Evolutionary conservation across 78 protist genomes (phyloP).

Genomic region (Dictyostelium brefeldianum): DNA sequence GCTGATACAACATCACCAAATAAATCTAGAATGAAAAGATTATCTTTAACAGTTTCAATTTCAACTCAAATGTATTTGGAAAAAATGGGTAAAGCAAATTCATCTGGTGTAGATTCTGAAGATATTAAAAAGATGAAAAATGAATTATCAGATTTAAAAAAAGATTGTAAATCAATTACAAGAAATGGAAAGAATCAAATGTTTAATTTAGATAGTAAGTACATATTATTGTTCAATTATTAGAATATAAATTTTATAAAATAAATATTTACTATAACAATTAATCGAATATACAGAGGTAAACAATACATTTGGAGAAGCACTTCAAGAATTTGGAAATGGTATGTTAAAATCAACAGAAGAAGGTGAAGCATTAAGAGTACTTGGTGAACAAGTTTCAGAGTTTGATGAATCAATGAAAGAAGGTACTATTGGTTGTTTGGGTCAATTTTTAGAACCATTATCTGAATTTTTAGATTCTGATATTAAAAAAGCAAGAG

Average conservation of each 20-base stretch:
- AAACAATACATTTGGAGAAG: constrained; percentile 48
- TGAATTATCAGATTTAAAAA: constrained; percentile 8
- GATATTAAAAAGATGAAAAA: constrained; percentile 52
- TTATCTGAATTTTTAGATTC: constrained; percentile 18
- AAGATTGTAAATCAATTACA: constrained; percentile 33
- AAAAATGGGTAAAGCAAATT: constrained; percentile 17
- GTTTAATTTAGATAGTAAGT: constrained; percentile 40
- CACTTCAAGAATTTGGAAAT: constrained; percentile 38
- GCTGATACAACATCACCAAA: constrained; percentile 7
- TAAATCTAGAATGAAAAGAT: constrained; percentile 66
- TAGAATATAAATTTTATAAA: no score
- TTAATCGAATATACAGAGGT: no score
- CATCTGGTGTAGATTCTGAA: constrained; percentile 18
- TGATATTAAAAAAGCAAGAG: constrained; percentile 71
- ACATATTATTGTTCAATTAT: no score
- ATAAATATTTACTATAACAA: no score
- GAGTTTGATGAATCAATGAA: constrained; percentile 32
- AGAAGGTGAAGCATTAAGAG: constrained; percentile 54
- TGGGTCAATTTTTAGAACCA: constrained; percentile 45
- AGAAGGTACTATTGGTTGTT: constrained; percentile 24
- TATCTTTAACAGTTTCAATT: constrained; percentile 66
- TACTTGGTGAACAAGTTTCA: constrained; percentile 48
- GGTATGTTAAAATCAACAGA: constrained; percentile 34
- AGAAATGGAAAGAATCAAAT: constrained; percentile 11
- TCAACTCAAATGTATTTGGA: constrained; percentile 69